Conservation (phyloP, 2,329 filamentous ascomycete species). For the Phaeomoniella chlamydospora region DNA sequence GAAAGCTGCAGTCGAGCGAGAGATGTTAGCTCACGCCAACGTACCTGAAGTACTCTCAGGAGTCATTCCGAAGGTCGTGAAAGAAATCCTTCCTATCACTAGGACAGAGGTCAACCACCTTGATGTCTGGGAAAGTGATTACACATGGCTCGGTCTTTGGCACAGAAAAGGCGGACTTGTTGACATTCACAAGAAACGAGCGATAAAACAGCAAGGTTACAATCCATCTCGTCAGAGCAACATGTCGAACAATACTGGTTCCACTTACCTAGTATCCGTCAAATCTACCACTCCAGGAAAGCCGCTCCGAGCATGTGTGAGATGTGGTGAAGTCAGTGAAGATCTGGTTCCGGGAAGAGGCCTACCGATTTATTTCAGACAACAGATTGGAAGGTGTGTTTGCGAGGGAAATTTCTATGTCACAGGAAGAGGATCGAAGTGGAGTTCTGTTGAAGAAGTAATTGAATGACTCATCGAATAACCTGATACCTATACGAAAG, state of each 20-base stretch:
- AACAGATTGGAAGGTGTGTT: slow-evolving; percentile 9
- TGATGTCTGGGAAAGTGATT: slow-evolving; percentile 56
- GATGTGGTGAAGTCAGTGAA: slow-evolving; percentile 12
- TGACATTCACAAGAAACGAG: slow-evolving; percentile 5
- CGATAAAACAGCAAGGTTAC: too few relatives aligned
- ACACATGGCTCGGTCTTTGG: slow-evolving; percentile 2
- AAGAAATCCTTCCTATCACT: slow-evolving; percentile 38
- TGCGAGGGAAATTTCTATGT: slow-evolving; percentile 13
- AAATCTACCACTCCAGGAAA: too few relatives aligned
- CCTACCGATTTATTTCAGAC: slow-evolving; percentile 7
- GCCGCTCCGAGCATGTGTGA: slow-evolving; percentile 10
- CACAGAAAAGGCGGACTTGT: slow-evolving; percentile 2
- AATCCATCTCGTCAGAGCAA: too few relatives aligned
- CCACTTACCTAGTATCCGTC: too few relatives aligned
- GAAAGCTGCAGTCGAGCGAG: slow-evolving; percentile 34
- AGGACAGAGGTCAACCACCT: slow-evolving; percentile 47
- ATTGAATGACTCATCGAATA: too few relatives aligned
- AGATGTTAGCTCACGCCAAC: slow-evolving; percentile 35
- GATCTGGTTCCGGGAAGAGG: slow-evolving; percentile 8
- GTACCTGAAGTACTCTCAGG: slow-evolving; percentile 36
- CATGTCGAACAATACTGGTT: too few relatives aligned
- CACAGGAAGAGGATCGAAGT: too few relatives aligned
- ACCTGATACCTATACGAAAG: too few relatives aligned
- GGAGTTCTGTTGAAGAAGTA: too few relatives aligned
- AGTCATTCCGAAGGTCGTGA: slow-evolving; percentile 33